Conservation (phyloP, 495 filamentous ascomycete species). For the Penicillium cataractarum region DNA sequence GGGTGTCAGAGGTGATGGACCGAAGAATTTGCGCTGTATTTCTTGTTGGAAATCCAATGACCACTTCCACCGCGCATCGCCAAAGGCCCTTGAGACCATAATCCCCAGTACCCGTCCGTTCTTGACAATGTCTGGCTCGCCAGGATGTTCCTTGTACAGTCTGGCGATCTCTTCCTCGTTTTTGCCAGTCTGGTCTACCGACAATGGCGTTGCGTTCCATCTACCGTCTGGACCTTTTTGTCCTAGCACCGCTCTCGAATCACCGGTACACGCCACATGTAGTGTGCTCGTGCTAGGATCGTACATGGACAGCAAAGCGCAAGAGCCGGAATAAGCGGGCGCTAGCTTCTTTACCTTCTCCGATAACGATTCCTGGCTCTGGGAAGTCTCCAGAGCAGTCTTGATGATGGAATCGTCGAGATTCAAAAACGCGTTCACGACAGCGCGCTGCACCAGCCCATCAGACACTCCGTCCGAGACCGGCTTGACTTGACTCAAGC, state of each 20-base stretch:
- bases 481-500: conserved; percentile 31
- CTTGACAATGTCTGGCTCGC: conserved; percentile 57
- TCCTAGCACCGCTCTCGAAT: conserved; percentile 64
- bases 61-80: conserved; percentile 69
- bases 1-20: conserved; percentile 44
- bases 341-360: conserved; percentile 39
- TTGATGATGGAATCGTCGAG: conserved; percentile 56
- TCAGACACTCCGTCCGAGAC: conserved; percentile 16
- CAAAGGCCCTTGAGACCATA: conserved; percentile 62
- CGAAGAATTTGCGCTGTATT: conserved; percentile 50
- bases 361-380: conserved; percentile 27
- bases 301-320: conserved; percentile 61
- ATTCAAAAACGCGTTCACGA: conserved; percentile 50
- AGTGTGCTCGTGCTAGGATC: conserved; percentile 52
- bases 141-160: conserved; percentile 58
- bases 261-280: conserved; percentile 61
- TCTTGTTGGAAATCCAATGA: conserved; percentile 47
- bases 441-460: conserved; percentile 41
- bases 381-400: conserved; percentile 33
- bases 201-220: conserved; percentile 56
- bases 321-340: conserved; percentile 59
- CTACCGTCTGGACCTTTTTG: conserved; percentile 43
- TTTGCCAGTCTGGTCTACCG: conserved; percentile 61
- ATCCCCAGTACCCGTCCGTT: conserved; percentile 60
- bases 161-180: conserved; percentile 56